Evolutionary conservation across 805 yeast genomes (phyloP).

Genomic region (Debaryomyces prosopidis): DNA sequence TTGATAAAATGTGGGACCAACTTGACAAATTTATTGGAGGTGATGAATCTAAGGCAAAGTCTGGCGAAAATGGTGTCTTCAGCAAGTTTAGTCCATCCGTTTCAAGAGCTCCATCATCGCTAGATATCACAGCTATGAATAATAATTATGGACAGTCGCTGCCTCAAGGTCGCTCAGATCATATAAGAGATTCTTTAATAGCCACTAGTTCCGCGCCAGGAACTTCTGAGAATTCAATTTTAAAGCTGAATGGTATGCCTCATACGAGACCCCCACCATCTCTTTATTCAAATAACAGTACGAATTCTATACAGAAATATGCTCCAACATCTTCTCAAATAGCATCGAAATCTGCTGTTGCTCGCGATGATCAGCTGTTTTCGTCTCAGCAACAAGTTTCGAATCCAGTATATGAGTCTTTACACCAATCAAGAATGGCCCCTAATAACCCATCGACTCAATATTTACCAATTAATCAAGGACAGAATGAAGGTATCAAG

Average conservation of each 20-base stretch:
- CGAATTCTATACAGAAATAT: constrained; percentile 1
- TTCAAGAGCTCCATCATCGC: constrained; percentile 52
- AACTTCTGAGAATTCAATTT: constrained; percentile 3
- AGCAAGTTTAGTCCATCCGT: constrained; percentile 69
- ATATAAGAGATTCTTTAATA: background rate
- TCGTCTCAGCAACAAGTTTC: background rate
- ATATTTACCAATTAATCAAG: background rate
- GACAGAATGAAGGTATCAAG: background rate
- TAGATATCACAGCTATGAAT: constrained; percentile 30
- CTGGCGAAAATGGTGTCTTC: constrained; percentile 55
- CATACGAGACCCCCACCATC: constrained; percentile 1
- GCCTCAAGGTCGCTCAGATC: constrained; percentile 4
- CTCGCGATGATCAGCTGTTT: background rate
- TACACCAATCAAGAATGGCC: background rate
- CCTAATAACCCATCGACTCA: background rate
- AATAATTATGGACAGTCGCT: constrained; percentile 8
- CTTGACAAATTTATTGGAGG: constrained; percentile 91
- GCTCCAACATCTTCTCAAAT: background rate
- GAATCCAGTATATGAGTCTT: background rate
- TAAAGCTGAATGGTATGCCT: background rate
- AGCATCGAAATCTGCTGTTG: background rate
- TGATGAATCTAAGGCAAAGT: constrained; percentile 46
- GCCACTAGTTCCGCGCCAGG: constrained; percentile 3
- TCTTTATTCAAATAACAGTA: background rate
- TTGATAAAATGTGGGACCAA: constrained; percentile 88